These are phyloP conservation scores for Leccinum sublutescens DNA, from an alignment of 768 basidiomycete genomes.

Conservation along the genomic window DNA sequence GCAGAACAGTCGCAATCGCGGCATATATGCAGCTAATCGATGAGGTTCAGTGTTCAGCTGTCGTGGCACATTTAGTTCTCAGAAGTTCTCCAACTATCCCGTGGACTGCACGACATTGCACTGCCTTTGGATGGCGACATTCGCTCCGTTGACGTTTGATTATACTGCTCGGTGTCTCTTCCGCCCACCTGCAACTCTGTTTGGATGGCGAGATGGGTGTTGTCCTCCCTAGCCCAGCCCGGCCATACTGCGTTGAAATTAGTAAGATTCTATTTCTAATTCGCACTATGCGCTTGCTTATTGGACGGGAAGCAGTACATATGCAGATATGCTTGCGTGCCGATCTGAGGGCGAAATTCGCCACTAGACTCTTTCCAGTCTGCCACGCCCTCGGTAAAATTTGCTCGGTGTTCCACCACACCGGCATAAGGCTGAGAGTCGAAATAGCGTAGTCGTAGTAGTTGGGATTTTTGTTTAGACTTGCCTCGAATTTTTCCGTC, in stretches of 20 bases:
- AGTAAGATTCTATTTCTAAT: constrained; percentile 7
- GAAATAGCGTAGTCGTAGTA: constrained; percentile 10
- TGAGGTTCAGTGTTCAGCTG: neutral
- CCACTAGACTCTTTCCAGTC: neutral
- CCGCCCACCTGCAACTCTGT: too few species aligned
- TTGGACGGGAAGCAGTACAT: neutral
- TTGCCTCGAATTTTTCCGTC: constrained; percentile 6
- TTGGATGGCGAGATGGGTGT: neutral
- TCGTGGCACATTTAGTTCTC: neutral
- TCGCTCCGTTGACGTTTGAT: neutral
- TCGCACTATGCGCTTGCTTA: neutral
- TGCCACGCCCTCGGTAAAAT: neutral
- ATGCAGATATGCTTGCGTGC: neutral
- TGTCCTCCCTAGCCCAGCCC: neutral
- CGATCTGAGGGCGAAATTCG: constrained; percentile 5
- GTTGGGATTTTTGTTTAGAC: constrained; percentile 11
- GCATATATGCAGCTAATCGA: constrained; percentile 19
- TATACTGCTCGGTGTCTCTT: neutral
- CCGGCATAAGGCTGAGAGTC: neutral
- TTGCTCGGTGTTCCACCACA: neutral
- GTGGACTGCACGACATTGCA: constrained; percentile 20
- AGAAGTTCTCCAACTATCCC: constrained; percentile 5
- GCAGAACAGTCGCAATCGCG: constrained; percentile 5
- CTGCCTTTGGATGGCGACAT: constrained; percentile 22
- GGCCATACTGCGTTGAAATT: neutral